Percentiles rank a stretch among this genome's conserved stretches.
These are phyloP conservation scores for Massospora cicadina DNA, from an alignment of 371 early-diverging fungal species.

Conservation along the genomic window DNA sequence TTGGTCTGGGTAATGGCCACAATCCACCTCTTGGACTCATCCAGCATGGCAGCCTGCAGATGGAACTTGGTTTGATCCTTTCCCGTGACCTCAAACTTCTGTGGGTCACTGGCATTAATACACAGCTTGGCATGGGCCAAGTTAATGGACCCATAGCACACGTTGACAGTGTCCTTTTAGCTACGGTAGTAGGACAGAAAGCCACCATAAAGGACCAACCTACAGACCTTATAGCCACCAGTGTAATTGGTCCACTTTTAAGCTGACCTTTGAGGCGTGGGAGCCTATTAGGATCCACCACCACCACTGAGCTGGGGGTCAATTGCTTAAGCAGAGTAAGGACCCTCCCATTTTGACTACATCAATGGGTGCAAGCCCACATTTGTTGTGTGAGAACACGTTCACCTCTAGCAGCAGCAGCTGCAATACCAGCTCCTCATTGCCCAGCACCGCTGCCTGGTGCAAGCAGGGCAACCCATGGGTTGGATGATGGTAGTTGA, in stretches of 20 bases:
- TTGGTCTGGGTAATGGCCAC: slow-evolving; percentile 45
- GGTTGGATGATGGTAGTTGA: slow-evolving; percentile 37
- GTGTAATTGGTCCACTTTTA: slow-evolving; percentile 75
- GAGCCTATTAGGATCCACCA: slow-evolving; percentile 20
- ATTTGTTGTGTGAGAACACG: slow-evolving; percentile 39
- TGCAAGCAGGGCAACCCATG: slow-evolving; percentile 46
- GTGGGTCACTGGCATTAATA: slow-evolving; percentile 37
- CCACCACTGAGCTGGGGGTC: slow-evolving; percentile 2
- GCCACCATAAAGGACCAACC: slow-evolving; percentile 58
- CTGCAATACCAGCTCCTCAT: slow-evolving; percentile 41
- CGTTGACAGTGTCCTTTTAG: slow-evolving; percentile 44
- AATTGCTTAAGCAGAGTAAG: slow-evolving; percentile 31
- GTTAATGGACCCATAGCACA: slow-evolving; percentile 58
- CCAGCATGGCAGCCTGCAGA: slow-evolving; percentile 36
- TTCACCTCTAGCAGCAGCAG: slow-evolving; percentile 45
- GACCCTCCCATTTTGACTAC: slow-evolving; percentile 28
- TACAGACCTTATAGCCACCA: slow-evolving; percentile 56
- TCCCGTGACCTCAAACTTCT: slow-evolving; percentile 53
- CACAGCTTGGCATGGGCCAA: slow-evolving; percentile 39
- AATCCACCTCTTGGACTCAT: slow-evolving; percentile 62
- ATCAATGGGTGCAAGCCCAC: slow-evolving; percentile 38
- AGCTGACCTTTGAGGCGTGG: slow-evolving; percentile 37
- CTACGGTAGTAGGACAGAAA: slow-evolving; percentile 59
- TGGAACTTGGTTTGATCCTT: slow-evolving; percentile 49
- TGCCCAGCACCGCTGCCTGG: slow-evolving; percentile 31